phyloP scores from a whole-genome alignment of 2,329 filamentous ascomycete species.

The Colletotrichum lini region DNA sequence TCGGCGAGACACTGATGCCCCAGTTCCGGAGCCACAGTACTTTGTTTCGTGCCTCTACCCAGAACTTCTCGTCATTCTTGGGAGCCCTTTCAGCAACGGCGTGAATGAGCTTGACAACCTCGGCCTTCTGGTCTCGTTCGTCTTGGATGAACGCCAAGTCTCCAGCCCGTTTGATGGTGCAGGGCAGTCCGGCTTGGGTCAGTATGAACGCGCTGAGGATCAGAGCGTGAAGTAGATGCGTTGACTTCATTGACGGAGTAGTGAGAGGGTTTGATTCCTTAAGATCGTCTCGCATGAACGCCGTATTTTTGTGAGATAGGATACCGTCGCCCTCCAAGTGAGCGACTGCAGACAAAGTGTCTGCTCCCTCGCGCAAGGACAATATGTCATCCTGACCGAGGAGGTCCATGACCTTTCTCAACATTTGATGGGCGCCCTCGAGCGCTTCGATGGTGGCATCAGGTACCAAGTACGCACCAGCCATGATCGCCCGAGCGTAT shows the following conservation, averaged over 20 bases:
- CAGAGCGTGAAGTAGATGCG: conserved; percentile 73
- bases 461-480: conserved; percentile 77
- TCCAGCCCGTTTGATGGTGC: conserved; percentile 67
- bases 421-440: conserved; percentile 71
- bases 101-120: conserved; percentile 73
- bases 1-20: conserved; percentile 65
- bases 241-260: conserved; percentile 67
- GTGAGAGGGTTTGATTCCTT: conserved; percentile 76
- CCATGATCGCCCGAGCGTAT: conserved; percentile 78
- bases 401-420: conserved; percentile 71
- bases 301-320: conserved; percentile 58
- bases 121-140: conserved; percentile 73
- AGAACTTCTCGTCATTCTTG: conserved; percentile 75
- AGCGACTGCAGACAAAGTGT: conserved; percentile 56
- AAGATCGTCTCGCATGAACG: conserved; percentile 66
- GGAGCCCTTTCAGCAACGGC: conserved; percentile 63
- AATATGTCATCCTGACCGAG: conserved; percentile 72
- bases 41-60: conserved; percentile 73
- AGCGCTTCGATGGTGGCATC: conserved; percentile 72
- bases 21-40: conserved; percentile 82
- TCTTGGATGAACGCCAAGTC: conserved; percentile 77
- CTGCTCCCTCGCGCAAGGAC: conserved; percentile 63
- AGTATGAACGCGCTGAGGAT: conserved; percentile 73
- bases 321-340: conserved; percentile 52
- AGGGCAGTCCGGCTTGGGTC: conserved; percentile 64